Conservation (phyloP, 2,329 filamentous ascomycete species). For the Tolypocladium guangdongense region DNA sequence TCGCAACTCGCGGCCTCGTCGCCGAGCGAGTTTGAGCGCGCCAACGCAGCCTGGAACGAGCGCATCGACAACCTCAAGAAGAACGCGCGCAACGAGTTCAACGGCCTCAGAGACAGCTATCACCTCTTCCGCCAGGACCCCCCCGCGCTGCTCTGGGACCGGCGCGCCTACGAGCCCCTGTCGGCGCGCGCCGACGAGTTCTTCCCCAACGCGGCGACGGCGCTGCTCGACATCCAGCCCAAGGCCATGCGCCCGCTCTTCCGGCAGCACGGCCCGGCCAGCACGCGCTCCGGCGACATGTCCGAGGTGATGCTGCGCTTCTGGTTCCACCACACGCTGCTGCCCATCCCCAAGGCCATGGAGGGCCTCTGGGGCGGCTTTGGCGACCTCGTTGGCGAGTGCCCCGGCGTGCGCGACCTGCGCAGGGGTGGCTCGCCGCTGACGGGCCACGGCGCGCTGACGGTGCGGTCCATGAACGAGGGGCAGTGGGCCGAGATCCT, state of each 20-base stretch:
- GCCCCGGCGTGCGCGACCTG: constrained; percentile 38
- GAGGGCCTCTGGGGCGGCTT: constrained; percentile 49
- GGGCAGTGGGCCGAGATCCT: constrained; percentile 47
- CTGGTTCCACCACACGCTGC: constrained; percentile 33
- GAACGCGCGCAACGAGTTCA: constrained; percentile 24
- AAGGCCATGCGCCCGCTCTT: constrained; percentile 38
- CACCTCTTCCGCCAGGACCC: constrained; percentile 37
- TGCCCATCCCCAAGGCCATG: constrained; percentile 33
- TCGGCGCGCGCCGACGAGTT: constrained; percentile 48
- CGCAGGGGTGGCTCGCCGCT: constrained; percentile 32
- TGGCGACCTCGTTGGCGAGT: constrained; percentile 36
- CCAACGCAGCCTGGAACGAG: constrained; percentile 23
- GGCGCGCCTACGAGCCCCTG: constrained; percentile 60
- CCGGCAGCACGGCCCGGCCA: constrained; percentile 29
- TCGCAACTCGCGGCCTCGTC: constrained; percentile 9
- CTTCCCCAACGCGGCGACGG: constrained; percentile 46
- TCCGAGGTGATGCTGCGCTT: constrained; percentile 36
- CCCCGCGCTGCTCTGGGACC: constrained; percentile 55
- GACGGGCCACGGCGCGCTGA: constrained; percentile 28
- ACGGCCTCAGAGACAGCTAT: constrained; percentile 39
- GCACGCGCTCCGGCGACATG: constrained; percentile 33
- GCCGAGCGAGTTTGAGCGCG: constrained; percentile 14
- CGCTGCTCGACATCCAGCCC: constrained; percentile 59
- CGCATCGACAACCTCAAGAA: constrained; percentile 21
- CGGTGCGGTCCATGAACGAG: constrained; percentile 37